Evolutionary conservation across 2,329 filamentous ascomycete genomes (phyloP).

Genomic region (Cladosporium austrohemisphaericum): DNA sequence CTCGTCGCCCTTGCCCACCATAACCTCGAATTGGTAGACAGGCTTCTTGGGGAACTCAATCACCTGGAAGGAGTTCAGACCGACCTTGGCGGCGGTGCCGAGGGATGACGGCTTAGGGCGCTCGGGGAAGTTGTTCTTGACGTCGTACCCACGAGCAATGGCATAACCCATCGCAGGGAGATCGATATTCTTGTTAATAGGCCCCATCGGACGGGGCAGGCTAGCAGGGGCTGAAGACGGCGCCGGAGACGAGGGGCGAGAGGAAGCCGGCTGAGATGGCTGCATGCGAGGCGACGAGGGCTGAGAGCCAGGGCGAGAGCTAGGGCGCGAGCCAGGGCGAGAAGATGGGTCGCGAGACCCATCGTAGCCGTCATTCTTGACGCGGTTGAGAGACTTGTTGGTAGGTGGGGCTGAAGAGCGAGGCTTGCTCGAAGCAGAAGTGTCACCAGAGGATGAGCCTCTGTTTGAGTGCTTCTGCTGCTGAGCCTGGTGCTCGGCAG

Average conservation of each 20-base stretch:
- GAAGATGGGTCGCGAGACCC: constrained; percentile 5
- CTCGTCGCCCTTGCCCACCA: constrained; percentile 59
- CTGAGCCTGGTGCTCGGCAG: constrained; percentile 30
- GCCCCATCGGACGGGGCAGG: background rate
- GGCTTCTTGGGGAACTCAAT: constrained; percentile 54
- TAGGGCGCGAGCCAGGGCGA: background rate
- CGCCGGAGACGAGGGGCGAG: constrained; percentile 11
- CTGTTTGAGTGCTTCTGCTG: constrained; percentile 18
- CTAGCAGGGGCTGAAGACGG: background rate
- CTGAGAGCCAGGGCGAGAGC: background rate
- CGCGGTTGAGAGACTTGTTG: constrained; percentile 4
- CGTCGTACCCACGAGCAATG: constrained; percentile 25
- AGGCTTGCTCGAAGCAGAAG: constrained; percentile 13
- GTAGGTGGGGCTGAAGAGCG: constrained; percentile 19
- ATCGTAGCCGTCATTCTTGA: constrained; percentile 4
- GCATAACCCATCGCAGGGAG: constrained; percentile 27
- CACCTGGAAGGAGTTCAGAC: constrained; percentile 74
- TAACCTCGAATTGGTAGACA: constrained; percentile 77
- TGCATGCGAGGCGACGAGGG: background rate
- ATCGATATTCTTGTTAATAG: constrained; percentile 27
- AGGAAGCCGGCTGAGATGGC: background rate
- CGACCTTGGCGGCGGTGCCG: constrained; percentile 39
- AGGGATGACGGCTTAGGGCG: constrained; percentile 38
- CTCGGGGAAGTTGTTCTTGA: constrained; percentile 18
- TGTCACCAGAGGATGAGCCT: constrained; percentile 23